Conservation (phyloP, 2,329 filamentous ascomycete genomes). For the Cylindrodendrum hubeiense region DNA sequence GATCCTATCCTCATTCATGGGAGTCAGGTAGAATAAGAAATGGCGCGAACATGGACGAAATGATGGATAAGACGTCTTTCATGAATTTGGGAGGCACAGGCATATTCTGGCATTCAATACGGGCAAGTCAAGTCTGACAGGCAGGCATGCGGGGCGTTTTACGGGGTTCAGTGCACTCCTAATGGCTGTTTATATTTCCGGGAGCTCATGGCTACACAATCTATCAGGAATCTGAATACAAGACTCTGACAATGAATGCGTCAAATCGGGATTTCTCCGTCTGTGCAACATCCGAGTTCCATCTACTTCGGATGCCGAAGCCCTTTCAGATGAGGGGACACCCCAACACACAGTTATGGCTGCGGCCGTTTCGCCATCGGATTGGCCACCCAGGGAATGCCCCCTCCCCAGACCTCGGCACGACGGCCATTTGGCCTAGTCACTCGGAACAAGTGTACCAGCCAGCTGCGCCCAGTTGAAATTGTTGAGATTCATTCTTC, state of each 20-base stretch:
- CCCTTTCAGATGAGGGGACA: background rate
- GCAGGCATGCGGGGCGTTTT: slow-evolving; percentile 5
- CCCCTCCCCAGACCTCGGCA: slow-evolving; percentile 13
- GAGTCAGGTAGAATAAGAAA: background rate
- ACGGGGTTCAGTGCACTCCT: slow-evolving; percentile 3
- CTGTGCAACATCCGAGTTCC: background rate
- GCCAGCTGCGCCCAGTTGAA: background rate
- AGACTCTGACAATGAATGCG: background rate
- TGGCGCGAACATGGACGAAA: background rate
- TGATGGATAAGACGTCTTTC: background rate
- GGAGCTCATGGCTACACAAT: background rate
- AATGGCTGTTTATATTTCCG: slow-evolving; percentile 1
- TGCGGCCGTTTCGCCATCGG: background rate
- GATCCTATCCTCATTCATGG: background rate
- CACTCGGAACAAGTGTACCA: background rate
- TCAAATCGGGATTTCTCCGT: background rate
- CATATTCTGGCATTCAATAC: slow-evolving; percentile 9
- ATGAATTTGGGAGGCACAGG: slow-evolving; percentile 1
- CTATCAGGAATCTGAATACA: slow-evolving; percentile 1
- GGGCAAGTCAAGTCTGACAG: background rate
- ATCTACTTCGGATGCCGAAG: slow-evolving; percentile 11
- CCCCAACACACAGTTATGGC: background rate
- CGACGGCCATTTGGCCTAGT: background rate
- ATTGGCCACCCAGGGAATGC: slow-evolving; percentile 1
- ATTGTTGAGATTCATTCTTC: slow-evolving; percentile 31